Evolutionary conservation across 352 stramenopile genomes (phyloP).

Genomic region (Peronospora destructor): DNA sequence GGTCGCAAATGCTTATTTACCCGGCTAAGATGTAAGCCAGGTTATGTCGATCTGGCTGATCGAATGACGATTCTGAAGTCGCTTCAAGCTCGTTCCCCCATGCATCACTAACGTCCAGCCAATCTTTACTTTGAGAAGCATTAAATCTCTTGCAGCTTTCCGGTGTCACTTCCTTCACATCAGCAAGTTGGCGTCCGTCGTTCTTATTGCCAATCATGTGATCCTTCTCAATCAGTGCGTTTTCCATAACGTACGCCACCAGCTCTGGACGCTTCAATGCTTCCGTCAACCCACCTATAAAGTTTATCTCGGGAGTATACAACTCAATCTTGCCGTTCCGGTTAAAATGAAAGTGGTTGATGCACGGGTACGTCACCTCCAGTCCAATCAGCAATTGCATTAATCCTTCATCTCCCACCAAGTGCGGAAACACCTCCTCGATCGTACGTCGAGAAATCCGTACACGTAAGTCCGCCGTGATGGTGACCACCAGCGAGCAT

Average conservation of each 20-base stretch:
- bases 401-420: slow-evolving; percentile 29
- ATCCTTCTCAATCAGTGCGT: slow-evolving; percentile 35
- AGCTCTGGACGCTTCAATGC: slow-evolving; percentile 25
- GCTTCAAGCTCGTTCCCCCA: not conserved
- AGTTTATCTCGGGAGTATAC: slow-evolving; percentile 40
- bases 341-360: slow-evolving; percentile 45
- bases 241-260: slow-evolving; percentile 29
- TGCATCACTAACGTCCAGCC: not conserved
- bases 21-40: not conserved
- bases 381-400: slow-evolving; percentile 36
- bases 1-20: not conserved
- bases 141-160: not conserved
- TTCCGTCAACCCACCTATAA: slow-evolving; percentile 25
- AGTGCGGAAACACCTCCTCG: slow-evolving; percentile 41
- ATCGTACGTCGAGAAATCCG: slow-evolving; percentile 46
- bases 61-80: not conserved
- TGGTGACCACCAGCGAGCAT: slow-evolving; percentile 21
- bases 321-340: slow-evolving; percentile 33
- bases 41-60: not conserved
- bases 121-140: not conserved
- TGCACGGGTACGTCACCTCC: slow-evolving; percentile 38
- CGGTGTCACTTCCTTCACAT: not conserved
- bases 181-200: slow-evolving; percentile 16
- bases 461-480: slow-evolving; percentile 30
- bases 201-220: slow-evolving; percentile 38